A percentile compares a stretch with the other conserved stretches of the same genome.
Conservation (phyloP, 164 flowering plant species). For the Liquidambar formosana region DNA sequence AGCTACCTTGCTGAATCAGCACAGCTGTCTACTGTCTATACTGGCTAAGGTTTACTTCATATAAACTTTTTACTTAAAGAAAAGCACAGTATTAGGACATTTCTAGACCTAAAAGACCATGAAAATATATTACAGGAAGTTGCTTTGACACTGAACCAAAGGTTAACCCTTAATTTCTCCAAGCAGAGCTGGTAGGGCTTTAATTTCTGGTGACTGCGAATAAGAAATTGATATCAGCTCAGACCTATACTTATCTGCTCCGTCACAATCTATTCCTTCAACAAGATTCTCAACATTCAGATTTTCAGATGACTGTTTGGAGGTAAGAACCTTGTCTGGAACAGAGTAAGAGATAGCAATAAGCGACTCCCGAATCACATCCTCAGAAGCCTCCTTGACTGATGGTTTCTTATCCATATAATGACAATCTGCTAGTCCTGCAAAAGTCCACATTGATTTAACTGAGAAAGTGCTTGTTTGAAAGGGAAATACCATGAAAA, state of each 20-base stretch:
- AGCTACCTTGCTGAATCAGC: too few species aligned
- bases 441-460: neutral
- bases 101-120: neutral
- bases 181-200: slow-evolving; percentile 18
- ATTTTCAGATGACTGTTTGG: slow-evolving; percentile 21
- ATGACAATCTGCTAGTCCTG: slow-evolving; percentile 14
- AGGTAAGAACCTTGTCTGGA: slow-evolving; percentile 31
- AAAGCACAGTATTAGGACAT: neutral
- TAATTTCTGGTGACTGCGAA: slow-evolving; percentile 34
- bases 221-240: slow-evolving; percentile 54
- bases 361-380: slow-evolving; percentile 57
- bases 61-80: neutral
- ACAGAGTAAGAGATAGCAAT: slow-evolving; percentile 48
- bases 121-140: neutral
- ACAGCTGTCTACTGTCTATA: too few species aligned
- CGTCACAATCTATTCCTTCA: slow-evolving; percentile 21
- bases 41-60: neutral
- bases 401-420: slow-evolving; percentile 49
- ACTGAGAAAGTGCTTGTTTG: neutral
- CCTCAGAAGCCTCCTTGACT: slow-evolving; percentile 36
- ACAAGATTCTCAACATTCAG: slow-evolving; percentile 10
- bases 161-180: slow-evolving; percentile 19
- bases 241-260: slow-evolving; percentile 39
- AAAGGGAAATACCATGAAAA: neutral
- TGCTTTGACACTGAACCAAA: neutral